These are phyloP conservation scores for Madurella fahalii DNA, from an alignment of 2,329 filamentous ascomycete genomes.

Conservation along the genomic window DNA sequence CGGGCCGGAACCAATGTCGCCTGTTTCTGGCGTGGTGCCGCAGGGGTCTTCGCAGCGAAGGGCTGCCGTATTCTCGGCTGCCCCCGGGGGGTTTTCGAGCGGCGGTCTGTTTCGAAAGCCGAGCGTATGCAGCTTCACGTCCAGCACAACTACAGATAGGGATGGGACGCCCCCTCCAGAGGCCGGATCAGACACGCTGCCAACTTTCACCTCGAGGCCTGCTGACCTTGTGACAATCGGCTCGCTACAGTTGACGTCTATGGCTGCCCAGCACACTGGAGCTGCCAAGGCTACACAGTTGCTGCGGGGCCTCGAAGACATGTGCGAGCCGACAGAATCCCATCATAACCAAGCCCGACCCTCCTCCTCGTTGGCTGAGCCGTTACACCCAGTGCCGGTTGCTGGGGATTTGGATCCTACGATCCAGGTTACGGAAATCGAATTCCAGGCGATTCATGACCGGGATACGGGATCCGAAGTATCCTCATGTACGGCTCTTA, in stretches of 20 bases:
- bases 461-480: too few species aligned
- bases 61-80: conserved; percentile 8
- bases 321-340: too few species aligned
- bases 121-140: conserved; percentile 7
- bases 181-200: conserved; percentile 8
- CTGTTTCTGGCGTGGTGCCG: not conserved
- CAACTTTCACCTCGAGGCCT: conserved; percentile 17
- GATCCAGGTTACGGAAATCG: too few species aligned
- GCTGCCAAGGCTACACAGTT: conserved; percentile 15
- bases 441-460: too few species aligned
- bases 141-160: conserved; percentile 5
- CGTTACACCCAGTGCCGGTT: too few species aligned
- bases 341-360: too few species aligned
- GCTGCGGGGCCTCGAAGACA: conserved; percentile 4
- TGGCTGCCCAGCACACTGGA: conserved; percentile 19
- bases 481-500: too few species aligned
- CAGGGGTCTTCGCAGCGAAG: conserved; percentile 1
- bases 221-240: conserved; percentile 21
- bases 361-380: too few species aligned
- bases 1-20: conserved; percentile 6
- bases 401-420: too few species aligned
- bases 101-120: conserved; percentile 1
- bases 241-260: conserved; percentile 21
- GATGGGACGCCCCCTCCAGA: conserved; percentile 4
- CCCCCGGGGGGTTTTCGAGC: conserved; percentile 1